These are phyloP conservation scores for Suhomyces prunicola DNA, from an alignment of 805 yeast species.

Conservation along the genomic window DNA sequence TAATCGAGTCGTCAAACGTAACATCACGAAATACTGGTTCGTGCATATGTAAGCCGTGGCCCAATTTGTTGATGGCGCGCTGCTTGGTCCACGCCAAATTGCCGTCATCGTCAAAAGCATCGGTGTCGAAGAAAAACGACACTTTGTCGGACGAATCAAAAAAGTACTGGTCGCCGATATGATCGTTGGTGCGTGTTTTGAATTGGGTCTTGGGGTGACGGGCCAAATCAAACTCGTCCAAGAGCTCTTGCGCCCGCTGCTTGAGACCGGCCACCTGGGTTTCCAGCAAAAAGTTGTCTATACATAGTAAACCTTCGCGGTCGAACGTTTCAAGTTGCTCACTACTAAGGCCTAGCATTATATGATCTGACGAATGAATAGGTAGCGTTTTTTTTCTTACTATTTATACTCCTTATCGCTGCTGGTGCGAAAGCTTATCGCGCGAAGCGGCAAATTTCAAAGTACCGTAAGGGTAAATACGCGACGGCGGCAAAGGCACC, in stretches of 20 bases:
- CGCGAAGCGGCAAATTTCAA: constrained; percentile 16
- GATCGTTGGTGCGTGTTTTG: constrained; percentile 56
- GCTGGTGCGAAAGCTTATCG: constrained; percentile 9
- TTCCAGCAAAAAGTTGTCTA: constrained; percentile 50
- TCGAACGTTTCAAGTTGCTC: constrained; percentile 51
- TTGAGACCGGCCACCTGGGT: constrained; percentile 42
- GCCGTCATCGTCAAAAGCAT: constrained; percentile 58
- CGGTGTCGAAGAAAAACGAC: constrained; percentile 67
- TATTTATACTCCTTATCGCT: neutral
- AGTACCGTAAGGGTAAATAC: constrained; percentile 13
- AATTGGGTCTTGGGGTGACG: constrained; percentile 70
- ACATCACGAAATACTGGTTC: constrained; percentile 47
- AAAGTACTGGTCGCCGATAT: constrained; percentile 73
- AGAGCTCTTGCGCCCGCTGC: constrained; percentile 41
- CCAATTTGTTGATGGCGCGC: constrained; percentile 68
- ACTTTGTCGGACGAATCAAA: constrained; percentile 66
- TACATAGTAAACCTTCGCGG: constrained; percentile 58
- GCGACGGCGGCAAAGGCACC: constrained; percentile 14
- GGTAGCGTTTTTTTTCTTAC: neutral
- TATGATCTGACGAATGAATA: neutral
- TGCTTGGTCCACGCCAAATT: constrained; percentile 50
- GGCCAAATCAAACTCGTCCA: constrained; percentile 47
- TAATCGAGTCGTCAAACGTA: constrained; percentile 51
- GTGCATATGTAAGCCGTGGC: constrained; percentile 68
- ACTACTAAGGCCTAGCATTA: constrained; percentile 28